phyloP scores from a whole-genome alignment of 2,329 filamentous ascomycete genomes.

The Diplodia corticola region DNA sequence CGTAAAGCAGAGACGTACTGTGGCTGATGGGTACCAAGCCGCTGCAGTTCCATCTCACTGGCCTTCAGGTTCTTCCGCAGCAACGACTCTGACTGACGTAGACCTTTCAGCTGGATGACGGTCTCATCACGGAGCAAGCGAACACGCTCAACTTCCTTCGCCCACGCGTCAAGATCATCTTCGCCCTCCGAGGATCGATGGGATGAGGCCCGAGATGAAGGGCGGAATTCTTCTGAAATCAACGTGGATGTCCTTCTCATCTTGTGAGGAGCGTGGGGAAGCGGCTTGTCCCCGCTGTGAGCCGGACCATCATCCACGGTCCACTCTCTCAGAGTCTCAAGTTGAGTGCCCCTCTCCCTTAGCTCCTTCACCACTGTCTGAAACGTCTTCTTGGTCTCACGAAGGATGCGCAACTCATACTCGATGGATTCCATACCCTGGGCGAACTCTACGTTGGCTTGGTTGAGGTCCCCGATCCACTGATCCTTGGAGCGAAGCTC shows the following conservation, averaged over 20 bases:
- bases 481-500: conserved; percentile 33
- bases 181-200: conserved; percentile 25
- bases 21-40: conserved; percentile 27
- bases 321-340: conserved; percentile 33
- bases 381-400: conserved; percentile 36
- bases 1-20: conserved; percentile 1
- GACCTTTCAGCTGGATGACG: conserved; percentile 35
- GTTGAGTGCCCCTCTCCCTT: conserved; percentile 31
- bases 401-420: conserved; percentile 32
- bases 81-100: conserved; percentile 33
- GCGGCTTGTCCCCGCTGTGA: conserved; percentile 6
- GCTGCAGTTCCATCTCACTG: conserved; percentile 36
- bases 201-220: neutral
- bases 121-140: conserved; percentile 38
- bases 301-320: conserved; percentile 9
- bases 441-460: conserved; percentile 31
- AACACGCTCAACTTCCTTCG: conserved; percentile 36
- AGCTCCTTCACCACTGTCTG: conserved; percentile 34
- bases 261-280: neutral
- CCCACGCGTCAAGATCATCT: conserved; percentile 32
- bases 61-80: conserved; percentile 37
- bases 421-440: conserved; percentile 33
- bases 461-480: conserved; percentile 32
- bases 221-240: neutral
- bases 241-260: conserved; percentile 1